These are phyloP conservation scores for Beauveria bassiana DNA, from an alignment of 2,329 filamentous ascomycete genomes.

Conservation along the genomic window DNA sequence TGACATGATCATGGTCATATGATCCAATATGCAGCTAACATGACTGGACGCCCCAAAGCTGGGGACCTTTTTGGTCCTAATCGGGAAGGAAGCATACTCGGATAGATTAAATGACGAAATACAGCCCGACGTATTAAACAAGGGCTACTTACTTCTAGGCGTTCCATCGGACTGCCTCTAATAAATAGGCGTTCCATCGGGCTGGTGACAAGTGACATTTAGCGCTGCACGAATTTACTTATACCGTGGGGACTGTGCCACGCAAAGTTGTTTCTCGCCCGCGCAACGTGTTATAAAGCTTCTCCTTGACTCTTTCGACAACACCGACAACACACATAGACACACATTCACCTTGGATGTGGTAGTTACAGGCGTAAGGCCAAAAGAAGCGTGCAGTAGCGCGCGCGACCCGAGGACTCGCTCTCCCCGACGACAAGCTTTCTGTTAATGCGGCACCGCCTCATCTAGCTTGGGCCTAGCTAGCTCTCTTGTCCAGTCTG, in stretches of 20 bases:
- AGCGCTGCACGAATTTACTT: not conserved
- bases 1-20: not conserved
- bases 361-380: not conserved
- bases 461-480: too few species aligned
- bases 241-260: not conserved
- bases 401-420: not conserved
- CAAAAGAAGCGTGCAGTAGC: not conserved
- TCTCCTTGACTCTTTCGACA: not conserved
- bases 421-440: too few species aligned
- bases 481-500: not conserved
- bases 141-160: not conserved
- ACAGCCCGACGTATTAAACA: not conserved
- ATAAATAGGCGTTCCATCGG: not conserved
- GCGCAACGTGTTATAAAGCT: slow-evolving; percentile 9
- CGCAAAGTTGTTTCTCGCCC: not conserved
- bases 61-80: not conserved
- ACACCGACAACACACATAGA: not conserved
- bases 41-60: not conserved
- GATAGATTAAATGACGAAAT: slow-evolving; percentile 3
- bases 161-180: not conserved
- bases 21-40: not conserved
- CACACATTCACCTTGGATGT: not conserved
- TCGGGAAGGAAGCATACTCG: not conserved
- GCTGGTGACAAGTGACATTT: not conserved
- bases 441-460: too few species aligned